phyloP scores from a whole-genome alignment of 768 basidiomycete genomes.

The Suillus subluteus region DNA sequence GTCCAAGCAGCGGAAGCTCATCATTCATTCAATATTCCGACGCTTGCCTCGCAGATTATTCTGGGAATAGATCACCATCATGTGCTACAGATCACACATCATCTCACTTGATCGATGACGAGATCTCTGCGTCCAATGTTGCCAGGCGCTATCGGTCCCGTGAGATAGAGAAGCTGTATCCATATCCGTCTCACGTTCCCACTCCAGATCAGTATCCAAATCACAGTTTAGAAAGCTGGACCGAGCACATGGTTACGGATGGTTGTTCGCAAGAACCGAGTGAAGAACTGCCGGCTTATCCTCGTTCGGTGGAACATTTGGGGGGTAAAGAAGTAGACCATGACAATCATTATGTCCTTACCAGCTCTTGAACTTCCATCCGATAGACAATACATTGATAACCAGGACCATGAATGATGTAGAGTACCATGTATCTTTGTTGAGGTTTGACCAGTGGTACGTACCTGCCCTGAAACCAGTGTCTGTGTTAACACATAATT shows the following conservation, averaged over 20 bases:
- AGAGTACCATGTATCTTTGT: not conserved
- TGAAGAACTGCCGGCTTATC: slow-evolving; percentile 12
- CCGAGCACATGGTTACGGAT: slow-evolving; percentile 1
- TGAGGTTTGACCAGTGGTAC: not conserved
- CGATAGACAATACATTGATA: not conserved
- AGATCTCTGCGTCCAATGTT: not conserved
- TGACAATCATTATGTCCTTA: not conserved
- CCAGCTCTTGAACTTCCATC: not conserved
- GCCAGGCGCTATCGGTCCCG: not conserved
- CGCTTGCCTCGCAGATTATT: not conserved
- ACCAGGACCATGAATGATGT: not conserved
- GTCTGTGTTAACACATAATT: not conserved
- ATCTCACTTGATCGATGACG: not conserved
- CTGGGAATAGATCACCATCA: not conserved
- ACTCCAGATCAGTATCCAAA: not conserved
- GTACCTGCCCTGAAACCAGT: not conserved
- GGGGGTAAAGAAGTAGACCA: not conserved
- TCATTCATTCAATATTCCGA: slow-evolving; percentile 14
- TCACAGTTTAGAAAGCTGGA: not conserved
- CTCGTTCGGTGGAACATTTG: not conserved
- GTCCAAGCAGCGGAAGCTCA: slow-evolving; percentile 7
- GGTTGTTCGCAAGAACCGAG: not conserved
- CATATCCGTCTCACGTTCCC: not conserved
- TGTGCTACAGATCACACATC: not conserved
- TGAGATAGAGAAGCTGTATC: slow-evolving; percentile 8